Percentiles rank a stretch among this genome's conserved stretches.
These are phyloP conservation scores for Fusarium domesticum DNA, from an alignment of 2,329 filamentous ascomycete genomes.

Conservation along the genomic window DNA sequence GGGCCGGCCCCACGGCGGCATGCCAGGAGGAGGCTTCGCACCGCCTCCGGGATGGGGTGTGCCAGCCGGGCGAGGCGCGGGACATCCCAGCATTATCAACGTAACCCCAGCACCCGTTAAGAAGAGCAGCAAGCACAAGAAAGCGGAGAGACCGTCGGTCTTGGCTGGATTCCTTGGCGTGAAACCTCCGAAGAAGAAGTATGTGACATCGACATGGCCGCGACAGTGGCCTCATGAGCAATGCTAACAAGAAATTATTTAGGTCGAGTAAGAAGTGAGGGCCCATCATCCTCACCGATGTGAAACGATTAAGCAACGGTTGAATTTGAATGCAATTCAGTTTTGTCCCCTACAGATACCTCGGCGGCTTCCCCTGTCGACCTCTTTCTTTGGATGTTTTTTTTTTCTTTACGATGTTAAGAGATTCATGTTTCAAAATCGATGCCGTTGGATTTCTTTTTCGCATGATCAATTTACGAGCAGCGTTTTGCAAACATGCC, in stretches of 20 bases:
- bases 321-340: slow-evolving; percentile 13
- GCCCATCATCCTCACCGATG: slow-evolving; percentile 3
- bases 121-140: slow-evolving; percentile 26
- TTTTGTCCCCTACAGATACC: slow-evolving; percentile 29
- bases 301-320: slow-evolving; percentile 23
- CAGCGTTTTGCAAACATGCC: slow-evolving; percentile 25
- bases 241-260: slow-evolving; percentile 5
- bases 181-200: slow-evolving; percentile 34
- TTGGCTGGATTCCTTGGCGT: slow-evolving; percentile 29
- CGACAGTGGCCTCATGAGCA: no score
- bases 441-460: slow-evolving; percentile 15
- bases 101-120: slow-evolving; percentile 14
- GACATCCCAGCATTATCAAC: slow-evolving; percentile 21
- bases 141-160: slow-evolving; percentile 16
- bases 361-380: slow-evolving; percentile 19
- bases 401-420: slow-evolving; percentile 5
- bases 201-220: no score
- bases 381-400: slow-evolving; percentile 18
- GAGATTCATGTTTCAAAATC: slow-evolving; percentile 11
- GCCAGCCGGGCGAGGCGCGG: slow-evolving; percentile 4
- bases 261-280: slow-evolving; percentile 27
- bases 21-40: slow-evolving; percentile 15
- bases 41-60: slow-evolving; percentile 24
- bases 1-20: slow-evolving; percentile 1
- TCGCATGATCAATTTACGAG: slow-evolving; percentile 13